These are phyloP conservation scores for Orbilia quercus DNA, from an alignment of 2,329 filamentous ascomycete species.

Conservation along the genomic window DNA sequence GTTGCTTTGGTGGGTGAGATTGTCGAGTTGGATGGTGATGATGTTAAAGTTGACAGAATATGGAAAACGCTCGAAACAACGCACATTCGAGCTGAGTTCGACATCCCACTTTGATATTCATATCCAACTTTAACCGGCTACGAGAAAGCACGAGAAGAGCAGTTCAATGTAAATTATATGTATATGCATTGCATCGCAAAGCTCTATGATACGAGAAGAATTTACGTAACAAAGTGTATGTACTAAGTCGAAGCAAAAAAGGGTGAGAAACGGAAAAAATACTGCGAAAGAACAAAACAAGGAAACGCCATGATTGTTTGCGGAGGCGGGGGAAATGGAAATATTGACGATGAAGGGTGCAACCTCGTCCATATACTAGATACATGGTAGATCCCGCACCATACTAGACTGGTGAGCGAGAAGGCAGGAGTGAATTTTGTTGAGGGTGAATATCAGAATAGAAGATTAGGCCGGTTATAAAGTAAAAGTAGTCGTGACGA, in stretches of 20 bases:
- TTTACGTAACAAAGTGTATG: conserved; percentile 28
- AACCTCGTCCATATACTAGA: no score
- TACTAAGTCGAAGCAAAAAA: conserved; percentile 40
- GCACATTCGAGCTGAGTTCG: conserved; percentile 3
- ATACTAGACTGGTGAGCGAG: no score
- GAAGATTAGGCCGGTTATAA: background rate
- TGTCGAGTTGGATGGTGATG: conserved; percentile 9
- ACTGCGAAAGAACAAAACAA: background rate
- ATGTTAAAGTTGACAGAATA: conserved; percentile 10
- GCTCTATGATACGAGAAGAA: conserved; percentile 29
- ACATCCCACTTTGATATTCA: background rate
- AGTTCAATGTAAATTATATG: background rate
- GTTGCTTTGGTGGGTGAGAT: background rate
- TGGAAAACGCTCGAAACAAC: conserved; percentile 47
- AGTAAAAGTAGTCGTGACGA: background rate
- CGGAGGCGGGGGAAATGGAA: no score
- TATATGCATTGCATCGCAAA: conserved; percentile 25
- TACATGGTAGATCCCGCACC: no score
- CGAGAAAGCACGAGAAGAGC: background rate
- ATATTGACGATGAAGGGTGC: no score
- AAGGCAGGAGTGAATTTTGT: background rate
- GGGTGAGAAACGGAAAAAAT: conserved; percentile 13
- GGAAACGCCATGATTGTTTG: no score
- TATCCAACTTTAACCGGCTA: background rate
- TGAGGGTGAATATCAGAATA: no score